Evolutionary conservation across 495 filamentous ascomycete genomes (phyloP), one percentile per base, ranked within the genome.

Genomic region (Amniculicola lignicola): DNA sequence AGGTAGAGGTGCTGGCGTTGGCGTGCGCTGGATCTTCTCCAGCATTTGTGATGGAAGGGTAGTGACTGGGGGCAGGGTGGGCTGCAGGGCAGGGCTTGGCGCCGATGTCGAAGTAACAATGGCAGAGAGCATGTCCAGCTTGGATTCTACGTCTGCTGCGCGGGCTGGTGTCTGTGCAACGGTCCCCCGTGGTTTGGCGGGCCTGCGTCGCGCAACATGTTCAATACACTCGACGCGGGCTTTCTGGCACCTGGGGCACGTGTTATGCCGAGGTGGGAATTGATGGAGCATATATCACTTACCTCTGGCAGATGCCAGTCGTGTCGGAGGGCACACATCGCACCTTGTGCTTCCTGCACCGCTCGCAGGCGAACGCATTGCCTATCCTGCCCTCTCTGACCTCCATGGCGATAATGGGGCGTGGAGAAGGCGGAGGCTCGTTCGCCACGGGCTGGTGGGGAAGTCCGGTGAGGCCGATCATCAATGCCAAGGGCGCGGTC

Each of bases 321-420:
- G 48, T 40, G 18, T 61, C 57, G 1, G 57, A 55, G 14, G 57
- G 57, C 36, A 55, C 57, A 33, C 57, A 61, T 36, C 51, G 10
- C 24, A 56, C 51, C 36, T 61, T 61, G 37, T 61, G 57, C 45
- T 51, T 56, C 7, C 57, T 42, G 31, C 57, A 61, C 12, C 57
- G 42, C 25, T 61, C 57, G 37, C 57, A 61, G 23, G 57, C 57
- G 51, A 60, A 60, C 12, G 57, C 57, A 25, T 60, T 60, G n/a
- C 55, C 55, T 51, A 59, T 59, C 37, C 55, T 39, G 19, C 55
- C 48, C 24, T 57, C 54, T 57, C 54, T 57, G 21, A 18, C 43
- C n/a, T 60, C 57, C 49, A 60, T 47, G 27, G 57, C 29, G 54
- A 51, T 43, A 15, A 29, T 23, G 22, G 53, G 40, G 53, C 19